phyloP scores from a whole-genome alignment of 2,329 filamentous ascomycete species.

The Exophiala alcalophila region DNA sequence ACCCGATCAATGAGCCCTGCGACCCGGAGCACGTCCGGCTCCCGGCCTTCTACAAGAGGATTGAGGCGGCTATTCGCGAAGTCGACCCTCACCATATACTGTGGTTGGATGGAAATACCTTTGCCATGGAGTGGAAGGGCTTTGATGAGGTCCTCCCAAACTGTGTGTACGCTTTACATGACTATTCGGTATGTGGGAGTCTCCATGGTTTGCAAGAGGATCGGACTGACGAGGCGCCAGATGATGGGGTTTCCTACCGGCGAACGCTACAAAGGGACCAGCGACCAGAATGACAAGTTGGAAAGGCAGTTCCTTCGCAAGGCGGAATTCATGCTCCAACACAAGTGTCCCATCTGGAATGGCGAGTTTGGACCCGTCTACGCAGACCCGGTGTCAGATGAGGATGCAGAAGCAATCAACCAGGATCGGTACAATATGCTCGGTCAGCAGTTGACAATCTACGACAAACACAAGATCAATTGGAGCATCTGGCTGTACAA shows the following conservation, averaged over 20 bases:
- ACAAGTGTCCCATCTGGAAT: constrained; percentile 49
- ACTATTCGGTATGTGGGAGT: constrained; percentile 33
- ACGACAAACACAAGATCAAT: constrained; percentile 50
- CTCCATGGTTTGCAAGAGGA: neutral
- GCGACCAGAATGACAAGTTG: constrained; percentile 42
- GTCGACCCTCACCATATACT: constrained; percentile 48
- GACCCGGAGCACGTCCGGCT: constrained; percentile 47
- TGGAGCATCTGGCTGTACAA: constrained; percentile 63
- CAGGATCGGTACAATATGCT: constrained; percentile 49
- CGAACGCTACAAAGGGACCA: constrained; percentile 40
- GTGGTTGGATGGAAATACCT: constrained; percentile 46
- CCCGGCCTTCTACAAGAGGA: constrained; percentile 45
- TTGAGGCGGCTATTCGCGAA: constrained; percentile 46
- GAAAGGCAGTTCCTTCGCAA: constrained; percentile 47
- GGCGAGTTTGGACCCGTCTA: constrained; percentile 52
- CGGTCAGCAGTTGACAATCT: constrained; percentile 50
- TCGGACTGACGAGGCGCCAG: constrained; percentile 5
- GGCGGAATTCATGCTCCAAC: constrained; percentile 44
- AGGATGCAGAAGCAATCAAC: constrained; percentile 29
- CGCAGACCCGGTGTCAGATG: constrained; percentile 20
- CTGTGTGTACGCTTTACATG: constrained; percentile 43
- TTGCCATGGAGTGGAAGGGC: constrained; percentile 44
- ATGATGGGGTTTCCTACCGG: constrained; percentile 44
- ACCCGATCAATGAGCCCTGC: constrained; percentile 51
- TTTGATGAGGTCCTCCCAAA: constrained; percentile 45